These are phyloP conservation scores for Citeromyces hawaiiensis DNA, from an alignment of 1,139 yeast species.

Conservation along the genomic window DNA sequence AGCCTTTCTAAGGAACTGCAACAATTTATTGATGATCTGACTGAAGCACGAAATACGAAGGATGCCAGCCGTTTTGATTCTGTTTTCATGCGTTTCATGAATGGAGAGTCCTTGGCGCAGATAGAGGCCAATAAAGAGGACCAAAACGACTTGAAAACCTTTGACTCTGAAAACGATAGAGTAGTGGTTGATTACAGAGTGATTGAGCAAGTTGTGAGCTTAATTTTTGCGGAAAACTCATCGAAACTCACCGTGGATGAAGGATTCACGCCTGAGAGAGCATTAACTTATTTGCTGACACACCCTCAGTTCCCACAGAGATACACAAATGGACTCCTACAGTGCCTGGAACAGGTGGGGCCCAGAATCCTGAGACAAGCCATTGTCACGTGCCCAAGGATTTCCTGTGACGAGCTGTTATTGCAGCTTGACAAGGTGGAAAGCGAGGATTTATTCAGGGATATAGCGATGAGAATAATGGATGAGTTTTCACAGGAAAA, in stretches of 20 bases:
- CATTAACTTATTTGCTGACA: slow-evolving; percentile 64
- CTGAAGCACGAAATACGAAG: slow-evolving; percentile 8
- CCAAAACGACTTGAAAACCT: slow-evolving; percentile 22
- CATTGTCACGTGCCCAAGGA: slow-evolving; percentile 60
- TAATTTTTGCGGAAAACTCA: slow-evolving; percentile 12
- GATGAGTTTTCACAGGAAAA: slow-evolving; percentile 43
- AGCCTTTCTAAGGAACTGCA: background rate
- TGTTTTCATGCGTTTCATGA: slow-evolving; percentile 21
- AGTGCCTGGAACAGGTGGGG: slow-evolving; percentile 21
- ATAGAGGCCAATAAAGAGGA: slow-evolving; percentile 3
- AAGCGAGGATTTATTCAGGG: slow-evolving; percentile 53
- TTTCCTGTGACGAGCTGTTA: slow-evolving; percentile 51
- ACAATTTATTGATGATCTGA: slow-evolving; percentile 14
- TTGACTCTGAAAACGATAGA: slow-evolving; percentile 56
- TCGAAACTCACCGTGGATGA: slow-evolving; percentile 4
- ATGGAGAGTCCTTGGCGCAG: slow-evolving; percentile 11
- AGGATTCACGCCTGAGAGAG: slow-evolving; percentile 34
- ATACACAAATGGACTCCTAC: slow-evolving; percentile 41
- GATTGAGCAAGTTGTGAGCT: slow-evolving; percentile 29
- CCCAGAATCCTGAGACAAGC: slow-evolving; percentile 64
- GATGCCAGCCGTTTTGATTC: slow-evolving; percentile 21
- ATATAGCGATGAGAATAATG: slow-evolving; percentile 50
- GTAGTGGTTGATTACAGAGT: slow-evolving; percentile 52
- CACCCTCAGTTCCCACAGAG: slow-evolving; percentile 74
- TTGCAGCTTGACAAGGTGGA: slow-evolving; percentile 35